Base-by-base conservation (phyloP, 2,329 filamentous ascomycete species). In the Phaeomoniella chlamydospora region DNA sequence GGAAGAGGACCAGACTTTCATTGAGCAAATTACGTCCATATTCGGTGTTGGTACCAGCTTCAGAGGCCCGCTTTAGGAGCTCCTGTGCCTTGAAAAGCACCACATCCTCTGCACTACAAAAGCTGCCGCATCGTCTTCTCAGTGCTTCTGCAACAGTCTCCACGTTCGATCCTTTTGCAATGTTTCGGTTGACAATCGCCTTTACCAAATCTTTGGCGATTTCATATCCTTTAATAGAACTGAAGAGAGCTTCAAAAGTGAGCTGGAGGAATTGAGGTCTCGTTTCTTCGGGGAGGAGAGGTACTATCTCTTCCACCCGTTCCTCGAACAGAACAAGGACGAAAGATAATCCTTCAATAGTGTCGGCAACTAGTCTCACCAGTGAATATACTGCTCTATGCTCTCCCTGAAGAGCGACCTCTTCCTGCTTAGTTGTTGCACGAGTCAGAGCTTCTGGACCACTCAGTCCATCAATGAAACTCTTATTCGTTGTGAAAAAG, bases 71-170 rank as follows among this genome's bases (percentile, higher is more conserved):
- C 65, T 94, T 92, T 36, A 96, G 65, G 49, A 88, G 82, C 57
- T 98, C 90, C 54, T 96, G 88, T 0, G 90, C 90, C 59, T 94
- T 96, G 75, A 98, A 98, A 46, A 94, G 88, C 44, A 96, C 77
- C 2, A 96, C 90, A 61, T 98, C 90, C 44, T 98, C 88, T 0
- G 88, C 78, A 50, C 87, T 94, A 57, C 90, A 98, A 69, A 98
- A 98, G 58, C 82, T 94, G 42, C 90, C 92, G 48, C 90, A 98
- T 48, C 87, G 75, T 47, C 90, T 72, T 33, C 90, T 74, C 34
- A 98, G 64, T n/a, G 87, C 85, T 57, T 98, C 90, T 0, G 90
- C 88, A 15, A 98, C 86, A 0, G 87, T 94, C 59, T 98, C 92
- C 14, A 98, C 88, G 43, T 96, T 98, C 3, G 87, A 88, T 6